Conservation (phyloP, 2,329 filamentous ascomycete species). For the Thielaviopsis punctulata region DNA sequence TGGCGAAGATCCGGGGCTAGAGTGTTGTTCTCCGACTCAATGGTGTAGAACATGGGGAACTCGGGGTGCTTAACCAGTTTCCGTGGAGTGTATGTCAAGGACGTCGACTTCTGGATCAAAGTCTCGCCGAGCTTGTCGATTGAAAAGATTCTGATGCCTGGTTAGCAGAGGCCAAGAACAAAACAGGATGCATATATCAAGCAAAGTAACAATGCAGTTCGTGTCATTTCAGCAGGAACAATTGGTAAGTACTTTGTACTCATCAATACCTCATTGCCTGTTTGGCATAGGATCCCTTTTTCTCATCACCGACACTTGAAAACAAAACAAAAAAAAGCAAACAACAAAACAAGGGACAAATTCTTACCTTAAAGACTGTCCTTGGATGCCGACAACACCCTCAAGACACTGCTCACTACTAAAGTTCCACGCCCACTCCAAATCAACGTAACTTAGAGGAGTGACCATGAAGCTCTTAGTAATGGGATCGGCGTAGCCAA, state of each 20-base stretch:
- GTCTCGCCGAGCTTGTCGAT: slow-evolving; percentile 77
- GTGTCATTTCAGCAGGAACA: slow-evolving; percentile 78
- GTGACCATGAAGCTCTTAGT: slow-evolving; percentile 73
- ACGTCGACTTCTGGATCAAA: slow-evolving; percentile 69
- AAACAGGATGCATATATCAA: slow-evolving; percentile 13
- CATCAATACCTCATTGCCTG: slow-evolving; percentile 37
- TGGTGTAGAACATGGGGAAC: slow-evolving; percentile 78
- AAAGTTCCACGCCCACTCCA: slow-evolving; percentile 94
- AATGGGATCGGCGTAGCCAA: slow-evolving; percentile 80
- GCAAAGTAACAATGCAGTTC: slow-evolving; percentile 12
- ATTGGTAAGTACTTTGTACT: slow-evolving; percentile 49
- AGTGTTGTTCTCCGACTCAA: slow-evolving; percentile 85
- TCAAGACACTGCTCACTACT: slow-evolving; percentile 87
- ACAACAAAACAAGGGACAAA: slow-evolving; percentile 13
- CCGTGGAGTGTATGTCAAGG: slow-evolving; percentile 78
- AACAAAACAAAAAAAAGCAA: slow-evolving; percentile 19
- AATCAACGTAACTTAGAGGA: slow-evolving; percentile 68
- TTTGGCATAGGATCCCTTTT: slow-evolving; percentile 37
- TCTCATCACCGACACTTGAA: slow-evolving; percentile 41
- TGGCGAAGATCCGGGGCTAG: slow-evolving; percentile 61
- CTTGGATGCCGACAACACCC: slow-evolving; percentile 86
- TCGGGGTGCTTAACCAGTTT: slow-evolving; percentile 78
- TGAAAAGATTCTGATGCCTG: slow-evolving; percentile 55
- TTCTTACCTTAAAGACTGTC: slow-evolving; percentile 63
- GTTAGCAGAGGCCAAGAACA: slow-evolving; percentile 19